These are phyloP conservation scores for Nevesoporus exiguus DNA, from an alignment of 768 basidiomycete species.

Conservation along the genomic window DNA sequence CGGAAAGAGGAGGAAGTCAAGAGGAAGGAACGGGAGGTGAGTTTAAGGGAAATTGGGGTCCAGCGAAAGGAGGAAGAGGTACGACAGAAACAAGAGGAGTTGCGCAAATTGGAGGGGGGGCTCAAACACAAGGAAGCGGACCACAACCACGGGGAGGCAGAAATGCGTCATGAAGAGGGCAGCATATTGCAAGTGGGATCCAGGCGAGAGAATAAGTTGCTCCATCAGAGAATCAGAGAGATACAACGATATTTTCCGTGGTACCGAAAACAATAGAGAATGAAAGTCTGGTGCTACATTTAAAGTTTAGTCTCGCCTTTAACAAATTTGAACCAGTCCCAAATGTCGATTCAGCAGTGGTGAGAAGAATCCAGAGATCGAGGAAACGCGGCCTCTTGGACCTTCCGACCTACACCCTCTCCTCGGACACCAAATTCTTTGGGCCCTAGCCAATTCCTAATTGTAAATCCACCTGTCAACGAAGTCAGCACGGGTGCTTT, in stretches of 20 bases:
- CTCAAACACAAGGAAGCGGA: conserved; percentile 33
- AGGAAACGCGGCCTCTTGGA: conserved; percentile 27
- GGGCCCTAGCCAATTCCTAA: conserved; percentile 31
- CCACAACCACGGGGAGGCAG: conserved; percentile 28
- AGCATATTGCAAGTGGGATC: too few relatives aligned
- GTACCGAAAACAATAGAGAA: too few relatives aligned
- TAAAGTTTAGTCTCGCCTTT: too few relatives aligned
- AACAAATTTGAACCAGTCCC: too few relatives aligned
- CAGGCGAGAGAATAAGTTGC: too few relatives aligned
- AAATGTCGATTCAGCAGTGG: too few relatives aligned
- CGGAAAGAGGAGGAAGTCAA: conserved; percentile 20
- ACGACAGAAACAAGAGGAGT: conserved; percentile 22
- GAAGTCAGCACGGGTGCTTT: conserved; percentile 26
- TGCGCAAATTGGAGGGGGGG: conserved; percentile 28
- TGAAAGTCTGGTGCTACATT: too few relatives aligned
- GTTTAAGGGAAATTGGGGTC: conserved; percentile 26
- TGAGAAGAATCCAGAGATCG: conserved; percentile 27
- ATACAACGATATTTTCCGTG: too few relatives aligned
- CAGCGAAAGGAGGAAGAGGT: conserved; percentile 29
- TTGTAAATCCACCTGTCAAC: conserved; percentile 29
- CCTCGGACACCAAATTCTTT: conserved; percentile 30
- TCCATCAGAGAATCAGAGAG: too few relatives aligned
- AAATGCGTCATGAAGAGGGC: conserved; percentile 30
- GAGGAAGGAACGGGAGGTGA: conserved; percentile 28
- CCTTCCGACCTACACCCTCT: conserved; percentile 20